Base-by-base conservation (phyloP, 148 eudicot species). In the Gaultheria prostrata region DNA sequence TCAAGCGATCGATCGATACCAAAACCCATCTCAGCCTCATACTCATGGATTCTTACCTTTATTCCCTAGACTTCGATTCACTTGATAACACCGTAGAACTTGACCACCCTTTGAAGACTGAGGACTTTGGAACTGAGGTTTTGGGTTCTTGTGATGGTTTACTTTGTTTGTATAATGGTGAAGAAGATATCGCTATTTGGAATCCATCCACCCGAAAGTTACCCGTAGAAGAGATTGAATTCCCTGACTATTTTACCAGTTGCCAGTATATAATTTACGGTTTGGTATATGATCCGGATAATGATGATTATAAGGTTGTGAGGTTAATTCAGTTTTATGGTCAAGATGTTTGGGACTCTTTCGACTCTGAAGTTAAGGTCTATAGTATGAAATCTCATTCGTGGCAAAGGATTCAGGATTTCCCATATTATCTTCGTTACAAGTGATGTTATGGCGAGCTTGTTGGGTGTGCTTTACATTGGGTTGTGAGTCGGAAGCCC, bases 251-350 rank as follows among this genome's bases (percentile, higher is more conserved):
- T 39, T 72, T 72, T 20, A 72, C 78, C 28, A 12, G 5, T 49
- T 46, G 79, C 56, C 54, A 76, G 32, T 48, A 76, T 26, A 76
- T 24, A 26, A 48, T 24, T 24, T 76, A 76, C 24, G 79, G 56
- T 4, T n/a, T 48, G 8, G 56, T 57, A 32, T 89, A 87, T 84
- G 91, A 89, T 84, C 57, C n/a, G 30, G 85, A 82, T 26, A 32
- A 3, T 49, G 89, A 89, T 86, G 91, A 88, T 73, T 88, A 90
- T 77, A 90, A 89, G 30, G 76, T 90, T 76, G 84, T 89, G 20
- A 84, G 91, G 76, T 74, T 89, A 5, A 71, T 83, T 17, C 85
- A 90, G 77, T 82, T 79, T 79, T 32, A n/a, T 43, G 82, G 65
- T 20, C 74, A 71, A 63, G 65, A 65, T 65, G 71, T n/a, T 24